A percentile compares a stretch with the other conserved stretches of the same genome.
phyloP scores from a whole-genome alignment of 176 grass and related monocot species.

The Bromus sterilis region DNA sequence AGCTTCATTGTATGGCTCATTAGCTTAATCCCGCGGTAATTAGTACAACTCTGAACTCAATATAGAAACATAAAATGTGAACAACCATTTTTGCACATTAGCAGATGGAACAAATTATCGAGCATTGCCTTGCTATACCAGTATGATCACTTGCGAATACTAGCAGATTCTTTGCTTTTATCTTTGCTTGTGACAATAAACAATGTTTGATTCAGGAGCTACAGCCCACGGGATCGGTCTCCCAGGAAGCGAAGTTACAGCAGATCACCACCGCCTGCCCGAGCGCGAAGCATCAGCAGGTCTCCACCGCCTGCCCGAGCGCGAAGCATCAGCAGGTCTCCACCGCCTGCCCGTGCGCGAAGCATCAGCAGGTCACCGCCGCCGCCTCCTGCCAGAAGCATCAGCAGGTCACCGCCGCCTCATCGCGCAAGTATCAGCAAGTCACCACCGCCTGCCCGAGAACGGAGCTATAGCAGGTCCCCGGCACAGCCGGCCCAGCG shows the following conservation, averaged over 20 bases:
- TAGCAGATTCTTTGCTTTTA: neutral
- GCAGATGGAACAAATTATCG: neutral
- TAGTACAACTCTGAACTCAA: too few species aligned
- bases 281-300: constrained; percentile 41
- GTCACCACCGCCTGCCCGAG: constrained; percentile 40
- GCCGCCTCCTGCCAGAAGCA: constrained; percentile 13
- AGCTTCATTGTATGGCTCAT: too few species aligned
- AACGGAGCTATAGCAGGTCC: constrained; percentile 36
- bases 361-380: constrained; percentile 61
- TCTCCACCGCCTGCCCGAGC: constrained; percentile 38
- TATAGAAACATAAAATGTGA: neutral
- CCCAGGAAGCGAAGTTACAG: constrained; percentile 63
- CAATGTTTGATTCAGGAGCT: constrained; percentile 48
- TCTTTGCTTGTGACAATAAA: constrained; percentile 5
- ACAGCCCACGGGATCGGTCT: constrained; percentile 77
- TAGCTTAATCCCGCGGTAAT: too few species aligned
- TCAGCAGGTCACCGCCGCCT: constrained; percentile 30
- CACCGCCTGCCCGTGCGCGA: constrained; percentile 18
- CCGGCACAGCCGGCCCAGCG: constrained; percentile 40
- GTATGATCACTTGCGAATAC: neutral
- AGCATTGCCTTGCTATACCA: neutral
- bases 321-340: constrained; percentile 38
- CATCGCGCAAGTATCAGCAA: constrained; percentile 44
- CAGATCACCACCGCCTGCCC: constrained; percentile 25
- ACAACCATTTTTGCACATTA: neutral